Percentiles rank a stretch among this genome's conserved stretches.
Evolutionary conservation across 1,284 basidiomycete species (phyloP).

Genomic region (Ganoderma lingzhi): DNA sequence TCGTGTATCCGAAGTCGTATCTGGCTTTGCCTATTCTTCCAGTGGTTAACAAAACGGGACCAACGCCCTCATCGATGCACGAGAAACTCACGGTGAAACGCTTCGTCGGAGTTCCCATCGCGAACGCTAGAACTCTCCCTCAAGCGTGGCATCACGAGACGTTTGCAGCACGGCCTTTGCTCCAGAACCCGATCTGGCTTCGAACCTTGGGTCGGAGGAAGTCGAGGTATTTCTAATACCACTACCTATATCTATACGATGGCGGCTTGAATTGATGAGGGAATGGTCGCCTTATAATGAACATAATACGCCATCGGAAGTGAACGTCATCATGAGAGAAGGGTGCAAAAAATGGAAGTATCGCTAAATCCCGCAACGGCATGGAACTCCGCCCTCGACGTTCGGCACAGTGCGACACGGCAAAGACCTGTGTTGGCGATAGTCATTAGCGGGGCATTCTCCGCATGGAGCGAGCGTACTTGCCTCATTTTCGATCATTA

Average conservation of each 20-base stretch:
- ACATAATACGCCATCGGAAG: not conserved
- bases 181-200: constrained; percentile 3
- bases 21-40: not conserved
- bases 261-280: not conserved
- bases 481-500: not conserved
- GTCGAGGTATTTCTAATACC: not conserved
- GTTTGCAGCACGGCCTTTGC: not conserved
- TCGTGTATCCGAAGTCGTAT: not conserved
- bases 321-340: not conserved
- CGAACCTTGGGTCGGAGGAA: not conserved
- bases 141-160: not conserved
- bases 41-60: constrained; percentile 13
- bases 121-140: not conserved
- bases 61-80: constrained; percentile 14
- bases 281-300: not conserved
- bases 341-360: not conserved
- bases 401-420: not conserved
- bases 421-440: not conserved
- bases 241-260: not conserved
- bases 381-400: not conserved
- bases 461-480: not conserved
- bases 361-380: not conserved
- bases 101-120: not conserved
- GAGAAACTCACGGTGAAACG: constrained; percentile 7
- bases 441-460: not conserved